phyloP scores from a whole-genome alignment of 129 eudicot genomes.

The Lactuca saligna region DNA sequence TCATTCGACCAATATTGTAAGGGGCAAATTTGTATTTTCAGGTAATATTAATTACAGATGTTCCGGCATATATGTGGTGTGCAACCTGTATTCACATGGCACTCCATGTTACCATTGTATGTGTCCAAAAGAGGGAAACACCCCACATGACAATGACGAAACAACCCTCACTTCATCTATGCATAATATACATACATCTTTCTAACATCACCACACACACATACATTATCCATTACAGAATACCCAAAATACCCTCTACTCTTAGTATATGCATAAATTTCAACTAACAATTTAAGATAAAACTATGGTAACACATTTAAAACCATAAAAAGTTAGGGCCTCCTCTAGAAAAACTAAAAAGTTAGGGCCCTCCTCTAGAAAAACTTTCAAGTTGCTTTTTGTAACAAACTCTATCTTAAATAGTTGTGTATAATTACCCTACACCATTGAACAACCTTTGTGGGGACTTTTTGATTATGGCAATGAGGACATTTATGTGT shows the following conservation, averaged over 20 bases:
- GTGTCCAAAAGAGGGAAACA: conserved; percentile 35
- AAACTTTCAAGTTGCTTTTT: not conserved
- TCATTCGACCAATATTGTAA: not conserved
- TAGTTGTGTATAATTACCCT: too few species aligned
- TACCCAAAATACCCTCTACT: conserved; percentile 5
- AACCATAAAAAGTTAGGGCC: conserved; percentile 1
- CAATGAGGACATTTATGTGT: too few species aligned
- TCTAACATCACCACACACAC: conserved; percentile 2
- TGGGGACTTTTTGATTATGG: not conserved
- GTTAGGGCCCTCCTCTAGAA: not conserved
- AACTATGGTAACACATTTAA: not conserved
- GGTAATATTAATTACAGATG: not conserved
- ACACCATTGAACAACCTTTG: not conserved
- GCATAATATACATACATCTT: not conserved
- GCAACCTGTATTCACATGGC: conserved; percentile 31
- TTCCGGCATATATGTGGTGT: conserved; percentile 18
- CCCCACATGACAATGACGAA: conserved; percentile 34
- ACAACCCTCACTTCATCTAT: conserved; percentile 13
- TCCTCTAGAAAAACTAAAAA: not conserved
- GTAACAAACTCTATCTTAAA: not conserved
- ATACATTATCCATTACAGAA: conserved; percentile 2
- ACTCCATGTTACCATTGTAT: conserved; percentile 31
- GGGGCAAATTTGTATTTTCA: conserved; percentile 14
- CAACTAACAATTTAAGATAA: not conserved
- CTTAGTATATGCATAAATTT: not conserved